A percentile compares a stretch with the other conserved stretches of the same genome.
Evolutionary conservation across 1,284 basidiomycete genomes (phyloP).

Genomic region (Ustilago lituana): DNA sequence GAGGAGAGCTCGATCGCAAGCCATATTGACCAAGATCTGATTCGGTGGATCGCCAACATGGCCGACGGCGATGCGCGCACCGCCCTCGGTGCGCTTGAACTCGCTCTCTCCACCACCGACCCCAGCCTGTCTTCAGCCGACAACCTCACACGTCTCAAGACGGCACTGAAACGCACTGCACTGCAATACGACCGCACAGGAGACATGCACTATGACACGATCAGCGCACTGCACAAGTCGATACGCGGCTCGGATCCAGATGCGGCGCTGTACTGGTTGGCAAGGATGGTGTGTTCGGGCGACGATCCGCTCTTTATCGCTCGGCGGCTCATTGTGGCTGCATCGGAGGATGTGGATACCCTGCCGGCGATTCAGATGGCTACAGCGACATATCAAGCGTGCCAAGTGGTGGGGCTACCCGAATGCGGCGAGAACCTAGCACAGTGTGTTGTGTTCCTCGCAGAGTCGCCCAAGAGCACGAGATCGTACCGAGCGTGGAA

Average conservation of each 20-base stretch:
- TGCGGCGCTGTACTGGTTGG: conserved; percentile 84
- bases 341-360: conserved; percentile 86
- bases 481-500: conserved; percentile 69
- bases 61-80: conserved; percentile 63
- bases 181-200: conserved; percentile 64
- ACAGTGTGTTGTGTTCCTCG: conserved; percentile 82
- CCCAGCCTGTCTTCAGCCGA: conserved; percentile 5
- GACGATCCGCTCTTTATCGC: conserved; percentile 89
- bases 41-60: conserved; percentile 60
- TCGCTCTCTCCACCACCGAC: conserved; percentile 56
- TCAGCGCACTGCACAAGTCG: conserved; percentile 85
- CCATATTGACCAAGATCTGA: conserved; percentile 59
- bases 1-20: conserved; percentile 24
- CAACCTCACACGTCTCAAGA: conserved; percentile 44
- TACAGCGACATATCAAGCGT: conserved; percentile 52
- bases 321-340: conserved; percentile 81
- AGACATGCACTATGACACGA: conserved; percentile 78
- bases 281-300: conserved; percentile 71
- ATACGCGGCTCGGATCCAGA: conserved; percentile 81
- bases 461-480: conserved; percentile 84
- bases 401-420: conserved; percentile 81
- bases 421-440: conserved; percentile 71
- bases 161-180: conserved; percentile 49
- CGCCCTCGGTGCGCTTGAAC: conserved; percentile 57
- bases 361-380: conserved; percentile 71